Evolutionary conservation across 2,329 filamentous ascomycete genomes (phyloP).

Genomic region (Chrysoporthe austroafricana): DNA sequence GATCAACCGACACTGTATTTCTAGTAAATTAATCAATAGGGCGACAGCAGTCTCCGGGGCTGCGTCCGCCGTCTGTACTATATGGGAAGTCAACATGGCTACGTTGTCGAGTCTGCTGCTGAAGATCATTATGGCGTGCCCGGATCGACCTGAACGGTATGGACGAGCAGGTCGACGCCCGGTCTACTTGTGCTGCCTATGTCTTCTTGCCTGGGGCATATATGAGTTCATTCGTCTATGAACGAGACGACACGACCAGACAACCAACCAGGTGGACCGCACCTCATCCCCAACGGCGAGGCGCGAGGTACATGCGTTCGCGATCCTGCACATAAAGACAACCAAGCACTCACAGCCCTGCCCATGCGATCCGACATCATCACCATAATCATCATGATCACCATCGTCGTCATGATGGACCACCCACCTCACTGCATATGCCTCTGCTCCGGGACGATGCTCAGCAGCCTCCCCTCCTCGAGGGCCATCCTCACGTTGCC

Average conservation of each 20-base stretch:
- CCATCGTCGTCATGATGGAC: too few relatives aligned
- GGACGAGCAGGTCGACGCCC: too few relatives aligned
- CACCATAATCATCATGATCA: too few relatives aligned
- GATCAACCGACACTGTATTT: conserved; percentile 3
- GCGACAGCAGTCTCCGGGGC: not conserved
- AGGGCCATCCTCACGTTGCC: conserved; percentile 69
- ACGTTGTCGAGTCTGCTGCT: not conserved
- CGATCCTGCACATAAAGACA: not conserved
- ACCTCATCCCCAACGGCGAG: too few relatives aligned
- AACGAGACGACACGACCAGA: too few relatives aligned
- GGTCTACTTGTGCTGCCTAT: too few relatives aligned
- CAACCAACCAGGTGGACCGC: too few relatives aligned
- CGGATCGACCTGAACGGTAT: too few relatives aligned
- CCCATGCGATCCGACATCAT: not conserved
- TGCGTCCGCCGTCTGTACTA: conserved; percentile 3
- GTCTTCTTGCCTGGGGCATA: too few relatives aligned
- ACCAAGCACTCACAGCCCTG: not conserved
- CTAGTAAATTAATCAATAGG: conserved; percentile 7
- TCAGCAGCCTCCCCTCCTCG: conserved; percentile 64
- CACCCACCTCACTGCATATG: conserved; percentile 10
- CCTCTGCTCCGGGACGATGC: conserved; percentile 73
- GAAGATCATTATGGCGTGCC: too few relatives aligned
- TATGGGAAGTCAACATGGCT: not conserved
- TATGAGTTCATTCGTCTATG: too few relatives aligned
- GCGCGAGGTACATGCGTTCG: not conserved